Evolutionary conservation across 2,329 filamentous ascomycete genomes (phyloP), one percentile per base, ranked within the genome.

Genomic region (Cladosporium cucumerinum): DNA sequence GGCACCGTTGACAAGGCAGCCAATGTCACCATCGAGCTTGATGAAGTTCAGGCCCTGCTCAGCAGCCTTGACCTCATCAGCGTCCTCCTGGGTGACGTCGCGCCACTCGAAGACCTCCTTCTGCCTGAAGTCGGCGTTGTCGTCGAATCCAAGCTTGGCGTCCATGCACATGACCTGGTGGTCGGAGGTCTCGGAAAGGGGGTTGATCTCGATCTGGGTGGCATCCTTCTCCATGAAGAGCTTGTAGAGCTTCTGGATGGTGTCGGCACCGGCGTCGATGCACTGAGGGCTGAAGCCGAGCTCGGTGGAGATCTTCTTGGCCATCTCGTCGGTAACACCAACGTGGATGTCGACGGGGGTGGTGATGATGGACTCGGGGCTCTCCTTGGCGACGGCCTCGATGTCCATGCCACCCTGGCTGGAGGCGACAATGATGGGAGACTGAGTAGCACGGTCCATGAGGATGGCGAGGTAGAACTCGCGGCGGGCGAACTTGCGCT

Each of bases 321-420:
- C 95, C 71, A 98, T 93, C 69, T 97, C 92, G 81, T 98, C 93
- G 59, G 95, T 98, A 69, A 99, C 95, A 74, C 95, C 95, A 71
- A 85, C 85, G 80, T 98, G 90, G 83, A 99, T 97, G 81, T 98
- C 88, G 75, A 99, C 89, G 75, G 91, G 88, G 72, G 92, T 97
- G 73, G 94, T 97, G 81, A 89, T 89, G 83, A 99, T 99, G 73
- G 95, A 95, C 11, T 95, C 92, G 67, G 95, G 95, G 82, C 86
- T 92, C 84, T 99, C 95, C 87, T 98, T 99, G 78, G 95, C 95
- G 72, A 99, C 95, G 61, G 90, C 88, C 86, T 99, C 95, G 75
- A 99, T 99, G 80, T 99, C 95, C 92, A 99, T 97, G 78, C 95
- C 95, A 80, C 95, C 95, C 82, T 99, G 95, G 66, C 93, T 97